phyloP scores from a whole-genome alignment of 1,284 basidiomycete species.

The Fomitiporia mediterranea region DNA sequence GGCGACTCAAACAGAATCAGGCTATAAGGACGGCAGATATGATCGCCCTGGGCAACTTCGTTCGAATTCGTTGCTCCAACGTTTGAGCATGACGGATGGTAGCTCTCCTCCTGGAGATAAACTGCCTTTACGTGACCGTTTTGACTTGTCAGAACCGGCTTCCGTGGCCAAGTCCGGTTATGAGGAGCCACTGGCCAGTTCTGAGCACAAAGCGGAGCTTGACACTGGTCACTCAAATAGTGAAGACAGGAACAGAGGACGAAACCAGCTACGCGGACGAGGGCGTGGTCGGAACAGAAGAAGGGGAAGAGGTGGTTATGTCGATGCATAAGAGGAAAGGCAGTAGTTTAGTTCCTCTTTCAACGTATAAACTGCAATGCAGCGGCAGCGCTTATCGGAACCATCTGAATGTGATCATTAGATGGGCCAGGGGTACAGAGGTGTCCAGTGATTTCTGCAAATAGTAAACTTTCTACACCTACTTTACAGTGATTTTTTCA shows the following conservation, averaged over 20 bases:
- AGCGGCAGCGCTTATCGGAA: too few species aligned
- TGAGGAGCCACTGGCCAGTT: background rate
- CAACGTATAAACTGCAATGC: too few species aligned
- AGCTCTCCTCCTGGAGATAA: too few species aligned
- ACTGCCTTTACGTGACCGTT: slow-evolving; percentile 4
- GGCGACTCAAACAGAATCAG: background rate
- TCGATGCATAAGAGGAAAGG: too few species aligned
- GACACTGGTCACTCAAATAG: background rate
- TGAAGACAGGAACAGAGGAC: background rate
- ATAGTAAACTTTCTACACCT: too few species aligned
- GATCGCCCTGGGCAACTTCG: slow-evolving; percentile 8
- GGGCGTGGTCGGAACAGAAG: background rate
- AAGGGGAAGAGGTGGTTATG: background rate
- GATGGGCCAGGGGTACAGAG: too few species aligned
- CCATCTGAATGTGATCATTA: too few species aligned
- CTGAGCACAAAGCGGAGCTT: background rate
- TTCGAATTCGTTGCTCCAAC: slow-evolving; percentile 15
- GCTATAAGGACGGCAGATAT: background rate
- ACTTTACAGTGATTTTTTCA: too few species aligned
- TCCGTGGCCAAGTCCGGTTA: background rate
- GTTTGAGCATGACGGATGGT: slow-evolving; percentile 13
- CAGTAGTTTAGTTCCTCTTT: too few species aligned
- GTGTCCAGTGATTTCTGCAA: too few species aligned
- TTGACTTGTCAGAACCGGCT: background rate
- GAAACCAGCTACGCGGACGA: background rate